A percentile compares a stretch with the other conserved stretches of the same genome.
phyloP scores from a whole-genome alignment of 495 filamentous ascomycete genomes.

The Daldinia decipiens region DNA sequence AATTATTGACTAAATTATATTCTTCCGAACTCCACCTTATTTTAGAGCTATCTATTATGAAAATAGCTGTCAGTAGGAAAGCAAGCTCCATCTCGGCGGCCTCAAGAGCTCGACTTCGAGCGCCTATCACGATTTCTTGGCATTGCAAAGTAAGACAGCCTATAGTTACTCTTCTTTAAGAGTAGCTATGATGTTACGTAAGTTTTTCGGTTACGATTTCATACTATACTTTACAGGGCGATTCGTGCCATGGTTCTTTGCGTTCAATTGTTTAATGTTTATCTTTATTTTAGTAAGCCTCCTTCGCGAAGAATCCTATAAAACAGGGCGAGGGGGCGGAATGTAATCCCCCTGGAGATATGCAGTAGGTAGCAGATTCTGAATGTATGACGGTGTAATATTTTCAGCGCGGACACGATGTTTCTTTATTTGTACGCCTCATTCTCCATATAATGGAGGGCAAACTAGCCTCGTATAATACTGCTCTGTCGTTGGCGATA shows the following conservation, averaged over 20 bases:
- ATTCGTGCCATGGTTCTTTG: neutral
- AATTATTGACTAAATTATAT: neutral
- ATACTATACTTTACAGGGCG: neutral
- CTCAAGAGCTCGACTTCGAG: neutral
- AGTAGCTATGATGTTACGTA: neutral
- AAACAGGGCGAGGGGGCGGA: slow-evolving; percentile 1
- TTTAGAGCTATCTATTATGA: slow-evolving; percentile 3
- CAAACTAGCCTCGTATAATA: neutral
- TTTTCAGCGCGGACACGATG: neutral
- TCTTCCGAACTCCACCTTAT: neutral
- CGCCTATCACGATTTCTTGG: neutral
- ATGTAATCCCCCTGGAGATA: neutral
- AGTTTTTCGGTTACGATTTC: neutral
- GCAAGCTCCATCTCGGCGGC: neutral
- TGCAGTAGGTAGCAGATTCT: neutral
- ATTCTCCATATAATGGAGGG: neutral
- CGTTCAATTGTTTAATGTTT: neutral
- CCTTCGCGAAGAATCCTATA: slow-evolving; percentile 3
- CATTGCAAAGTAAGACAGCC: neutral
- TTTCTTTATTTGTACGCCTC: neutral
- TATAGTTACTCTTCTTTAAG: neutral
- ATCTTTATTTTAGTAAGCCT: slow-evolving; percentile 7
- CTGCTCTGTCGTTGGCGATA: slow-evolving; percentile 9
- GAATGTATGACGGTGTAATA: neutral
- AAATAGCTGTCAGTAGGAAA: neutral